phyloP scores from a whole-genome alignment of 345 rosid species.

The Streptanthus diversifolius region DNA sequence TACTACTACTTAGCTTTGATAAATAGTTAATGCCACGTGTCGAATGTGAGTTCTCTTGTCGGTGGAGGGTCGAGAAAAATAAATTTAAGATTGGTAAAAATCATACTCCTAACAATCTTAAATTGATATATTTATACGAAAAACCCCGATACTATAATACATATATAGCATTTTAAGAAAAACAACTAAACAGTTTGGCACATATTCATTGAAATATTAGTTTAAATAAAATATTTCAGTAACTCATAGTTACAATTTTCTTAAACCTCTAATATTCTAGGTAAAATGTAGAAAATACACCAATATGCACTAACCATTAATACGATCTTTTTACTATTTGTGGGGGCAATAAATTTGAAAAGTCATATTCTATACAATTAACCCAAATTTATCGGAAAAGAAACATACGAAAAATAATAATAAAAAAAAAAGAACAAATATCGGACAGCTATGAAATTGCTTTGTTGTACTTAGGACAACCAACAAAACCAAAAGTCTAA shows the following conservation, averaged over 20 bases:
- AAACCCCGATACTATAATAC: neutral
- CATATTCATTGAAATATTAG: slow-evolving; percentile 1
- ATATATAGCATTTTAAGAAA: neutral
- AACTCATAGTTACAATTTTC: neutral
- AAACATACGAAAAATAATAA: neutral
- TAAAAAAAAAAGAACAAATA: slow-evolving; percentile 16
- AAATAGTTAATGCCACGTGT: slow-evolving; percentile 6
- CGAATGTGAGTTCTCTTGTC: slow-evolving; percentile 1
- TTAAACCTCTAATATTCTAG: neutral
- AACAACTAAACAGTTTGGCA: neutral
- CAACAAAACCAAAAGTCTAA: slow-evolving; percentile 13
- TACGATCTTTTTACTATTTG: neutral
- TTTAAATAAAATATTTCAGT: neutral
- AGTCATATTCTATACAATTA: neutral
- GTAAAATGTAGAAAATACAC: neutral
- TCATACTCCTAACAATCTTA: neutral
- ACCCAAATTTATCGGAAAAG: neutral
- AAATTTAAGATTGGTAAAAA: neutral
- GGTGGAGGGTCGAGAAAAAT: slow-evolving; percentile 4
- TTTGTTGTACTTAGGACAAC: slow-evolving; percentile 35
- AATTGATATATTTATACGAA: neutral
- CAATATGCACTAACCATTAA: slow-evolving; percentile 8
- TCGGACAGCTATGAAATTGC: slow-evolving; percentile 34
- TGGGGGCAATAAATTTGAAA: slow-evolving; percentile 19
- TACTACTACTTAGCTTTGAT: neutral